Base-by-base conservation (phyloP, 495 filamentous ascomycete genomes). In the Rostrohypoxylon terebratum region DNA sequence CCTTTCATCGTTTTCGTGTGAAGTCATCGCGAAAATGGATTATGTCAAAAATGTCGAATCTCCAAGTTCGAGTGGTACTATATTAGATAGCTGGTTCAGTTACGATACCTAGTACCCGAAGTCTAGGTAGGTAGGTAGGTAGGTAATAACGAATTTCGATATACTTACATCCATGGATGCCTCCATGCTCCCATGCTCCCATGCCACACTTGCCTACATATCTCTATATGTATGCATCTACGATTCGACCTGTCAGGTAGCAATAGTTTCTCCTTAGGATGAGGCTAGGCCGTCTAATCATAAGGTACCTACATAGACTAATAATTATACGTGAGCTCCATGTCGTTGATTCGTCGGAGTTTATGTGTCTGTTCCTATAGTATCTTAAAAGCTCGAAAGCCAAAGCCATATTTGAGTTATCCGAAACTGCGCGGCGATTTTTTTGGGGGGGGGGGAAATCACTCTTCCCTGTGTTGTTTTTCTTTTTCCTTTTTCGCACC, bases 241-340 rank as follows among this genome's bases (percentile, higher is more conserved):
- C 23, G 31, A 53, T 53, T 59, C 42, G 57, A 59, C 57, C 40
- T 62, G 59, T 62, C 40, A 58, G 53, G 53, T 63, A 34, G 58
- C 20, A 57, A 36, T 57, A 23, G 48, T 57, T 66, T 58, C 51
- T 54, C 42, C 51, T 60, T 59, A 65, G 40, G 45, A 65, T 54
- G 36, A 48, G 60, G 47, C 61, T 60, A 61, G 55, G 36, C 36
- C 44, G 33, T 38, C 55, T 65, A 65, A 71, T 42, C 38, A n/a
- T 71, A 71, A 61, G 63, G 63, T 72, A 72, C 69, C 69, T 72
- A 72, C 69, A 72, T 71, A 57, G 64, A 60, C 45, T 59, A 59
- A 53, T 70, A 59, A 65, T 45, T 48, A 54, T 36, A 66, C 7
- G 18, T 36, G 25, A 60, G 31, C 38, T 61, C n/a, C n/a, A n/a